Percentiles rank a stretch among this genome's conserved stretches.
These are phyloP conservation scores for Ophiorrhiza pumila DNA, from an alignment of 257 asterid genomes.

Conservation along the genomic window DNA sequence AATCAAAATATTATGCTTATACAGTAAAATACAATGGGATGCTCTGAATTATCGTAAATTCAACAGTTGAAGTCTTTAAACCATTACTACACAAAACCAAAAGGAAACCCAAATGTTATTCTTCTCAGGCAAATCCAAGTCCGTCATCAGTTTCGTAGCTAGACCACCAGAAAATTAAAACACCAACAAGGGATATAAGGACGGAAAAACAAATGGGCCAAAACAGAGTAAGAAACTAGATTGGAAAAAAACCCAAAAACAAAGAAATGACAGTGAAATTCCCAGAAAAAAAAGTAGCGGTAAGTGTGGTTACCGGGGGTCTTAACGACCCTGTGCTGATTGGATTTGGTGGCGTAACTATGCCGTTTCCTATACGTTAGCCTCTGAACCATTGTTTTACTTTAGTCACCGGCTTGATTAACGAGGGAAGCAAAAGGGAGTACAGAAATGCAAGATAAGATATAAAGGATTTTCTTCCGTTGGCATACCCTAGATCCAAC, in stretches of 20 bases:
- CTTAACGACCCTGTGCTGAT: constrained; percentile 72
- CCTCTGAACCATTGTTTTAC: constrained; percentile 59
- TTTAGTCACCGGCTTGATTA: not conserved
- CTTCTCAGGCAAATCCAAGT: not conserved
- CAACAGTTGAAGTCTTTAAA: not conserved
- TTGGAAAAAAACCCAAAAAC: not conserved
- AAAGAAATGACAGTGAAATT: not conserved
- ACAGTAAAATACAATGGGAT: not conserved
- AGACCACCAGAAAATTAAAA: not conserved
- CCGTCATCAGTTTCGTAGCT: not conserved
- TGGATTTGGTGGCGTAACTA: constrained; percentile 84
- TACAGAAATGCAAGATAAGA: fast-evolving
- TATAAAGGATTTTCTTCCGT: not conserved
- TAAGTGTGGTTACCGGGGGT: constrained; percentile 85
- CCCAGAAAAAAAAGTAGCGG: no score
- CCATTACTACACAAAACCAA: not conserved
- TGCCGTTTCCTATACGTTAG: constrained; percentile 75
- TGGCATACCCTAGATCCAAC: constrained; percentile 33
- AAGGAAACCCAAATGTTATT: not conserved
- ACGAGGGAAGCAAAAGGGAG: not conserved
- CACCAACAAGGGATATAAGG: not conserved
- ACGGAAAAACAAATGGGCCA: no score
- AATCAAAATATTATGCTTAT: not conserved
- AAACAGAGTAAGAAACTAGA: not conserved
- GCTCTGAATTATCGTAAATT: no score